phyloP scores from a whole-genome alignment of 495 filamentous ascomycete genomes.

The Pyrenopolyporus hunteri region DNA sequence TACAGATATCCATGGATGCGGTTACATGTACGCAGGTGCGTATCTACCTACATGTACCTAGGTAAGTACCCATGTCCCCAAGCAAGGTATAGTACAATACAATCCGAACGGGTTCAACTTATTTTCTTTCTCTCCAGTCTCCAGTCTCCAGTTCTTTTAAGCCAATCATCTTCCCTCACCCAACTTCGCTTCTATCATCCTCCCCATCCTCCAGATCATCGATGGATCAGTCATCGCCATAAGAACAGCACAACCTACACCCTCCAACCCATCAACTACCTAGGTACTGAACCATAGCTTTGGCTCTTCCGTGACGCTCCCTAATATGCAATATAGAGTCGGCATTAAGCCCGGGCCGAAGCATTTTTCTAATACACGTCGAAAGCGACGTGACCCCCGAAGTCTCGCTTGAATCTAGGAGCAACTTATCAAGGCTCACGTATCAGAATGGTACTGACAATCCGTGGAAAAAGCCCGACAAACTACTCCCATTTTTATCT shows the following conservation, averaged over 20 bases:
- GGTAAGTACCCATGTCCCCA: too few relatives aligned
- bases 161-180: slow-evolving; percentile 17
- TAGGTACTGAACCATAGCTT: slow-evolving; percentile 5
- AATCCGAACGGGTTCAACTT: too few relatives aligned
- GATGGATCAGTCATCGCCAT: slow-evolving; percentile 5
- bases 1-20: too few relatives aligned
- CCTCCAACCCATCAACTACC: not conserved
- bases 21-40: too few relatives aligned
- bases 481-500: too few relatives aligned
- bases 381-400: slow-evolving; percentile 10
- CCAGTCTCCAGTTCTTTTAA: not conserved
- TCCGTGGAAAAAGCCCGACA: too few relatives aligned
- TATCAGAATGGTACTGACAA: too few relatives aligned
- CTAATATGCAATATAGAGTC: not conserved
- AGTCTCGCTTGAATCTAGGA: too few relatives aligned
- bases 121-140: not conserved
- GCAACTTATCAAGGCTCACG: too few relatives aligned
- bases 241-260: slow-evolving; percentile 1
- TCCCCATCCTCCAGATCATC: slow-evolving; percentile 17
- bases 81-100: too few relatives aligned
- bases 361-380: slow-evolving; percentile 3
- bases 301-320: not conserved
- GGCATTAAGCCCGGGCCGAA: slow-evolving; percentile 9
- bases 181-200: slow-evolving; percentile 23
- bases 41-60: too few relatives aligned